Conservation (phyloP, 352 stramenopile species). For the Thraustochytrium striatum region DNA sequence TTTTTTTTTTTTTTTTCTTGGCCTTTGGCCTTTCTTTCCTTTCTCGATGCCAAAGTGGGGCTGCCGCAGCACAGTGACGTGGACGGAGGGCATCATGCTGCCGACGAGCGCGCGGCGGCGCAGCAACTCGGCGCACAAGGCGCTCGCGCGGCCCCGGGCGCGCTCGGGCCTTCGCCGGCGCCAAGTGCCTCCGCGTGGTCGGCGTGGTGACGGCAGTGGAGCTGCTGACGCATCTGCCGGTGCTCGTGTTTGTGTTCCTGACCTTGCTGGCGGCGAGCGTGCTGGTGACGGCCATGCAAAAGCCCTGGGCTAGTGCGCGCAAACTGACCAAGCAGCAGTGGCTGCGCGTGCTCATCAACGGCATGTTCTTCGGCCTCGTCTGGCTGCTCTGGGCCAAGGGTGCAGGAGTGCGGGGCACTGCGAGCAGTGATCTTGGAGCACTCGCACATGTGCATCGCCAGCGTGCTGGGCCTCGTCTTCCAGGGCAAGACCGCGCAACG, state of each 20-base stretch:
- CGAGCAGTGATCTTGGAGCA: conserved; percentile 28
- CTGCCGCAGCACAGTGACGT: no score
- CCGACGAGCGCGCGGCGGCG: no score
- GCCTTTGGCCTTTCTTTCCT: no score
- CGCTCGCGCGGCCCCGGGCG: no score
- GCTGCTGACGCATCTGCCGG: conserved; percentile 6
- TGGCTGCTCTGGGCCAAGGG: conserved; percentile 42
- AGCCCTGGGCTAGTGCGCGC: background rate
- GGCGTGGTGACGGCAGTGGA: background rate
- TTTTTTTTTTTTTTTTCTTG: no score
- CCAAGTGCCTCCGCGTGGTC: background rate
- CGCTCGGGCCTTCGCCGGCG: background rate
- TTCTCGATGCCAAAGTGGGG: no score
- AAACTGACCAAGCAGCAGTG: background rate
- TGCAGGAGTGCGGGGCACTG: background rate
- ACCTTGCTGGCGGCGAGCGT: background rate
- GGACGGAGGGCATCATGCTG: no score
- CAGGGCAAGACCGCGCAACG: background rate
- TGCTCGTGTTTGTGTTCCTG: conserved; percentile 22
- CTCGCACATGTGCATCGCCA: conserved; percentile 21
- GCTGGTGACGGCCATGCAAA: background rate
- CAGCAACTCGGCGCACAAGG: no score
- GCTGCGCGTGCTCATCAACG: conserved; percentile 25
- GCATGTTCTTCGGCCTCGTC: background rate
- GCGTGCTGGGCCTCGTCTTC: background rate